These are phyloP conservation scores for Curvularia eragrostidis DNA, from an alignment of 2,329 filamentous ascomycete species.

Conservation along the genomic window DNA sequence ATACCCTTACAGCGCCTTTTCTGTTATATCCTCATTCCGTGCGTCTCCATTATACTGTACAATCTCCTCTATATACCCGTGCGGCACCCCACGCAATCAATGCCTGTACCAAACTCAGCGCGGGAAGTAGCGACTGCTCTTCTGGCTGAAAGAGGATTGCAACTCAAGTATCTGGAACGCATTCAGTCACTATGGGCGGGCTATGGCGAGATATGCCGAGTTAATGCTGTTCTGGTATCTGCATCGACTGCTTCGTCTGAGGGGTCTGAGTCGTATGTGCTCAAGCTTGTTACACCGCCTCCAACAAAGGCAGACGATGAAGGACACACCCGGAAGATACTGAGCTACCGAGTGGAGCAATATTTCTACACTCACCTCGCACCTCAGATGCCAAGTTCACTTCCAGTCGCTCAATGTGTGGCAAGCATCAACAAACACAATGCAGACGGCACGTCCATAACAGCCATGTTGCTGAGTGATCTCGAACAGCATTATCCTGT, in stretches of 20 bases:
- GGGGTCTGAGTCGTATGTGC: slow-evolving; percentile 54
- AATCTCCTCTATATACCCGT: not conserved
- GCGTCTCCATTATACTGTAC: slow-evolving; percentile 2
- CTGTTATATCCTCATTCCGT: slow-evolving; percentile 7
- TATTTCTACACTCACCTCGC: slow-evolving; percentile 68
- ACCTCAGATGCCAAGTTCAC: slow-evolving; percentile 53
- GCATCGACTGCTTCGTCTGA: slow-evolving; percentile 17
- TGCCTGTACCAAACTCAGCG: slow-evolving; percentile 40
- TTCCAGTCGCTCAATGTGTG: slow-evolving; percentile 61
- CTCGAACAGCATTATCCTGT: slow-evolving; percentile 62
- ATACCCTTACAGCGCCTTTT: slow-evolving; percentile 1
- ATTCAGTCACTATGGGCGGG: slow-evolving; percentile 58
- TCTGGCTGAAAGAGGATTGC: slow-evolving; percentile 34
- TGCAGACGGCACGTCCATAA: slow-evolving; percentile 47
- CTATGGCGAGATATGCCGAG: slow-evolving; percentile 62
- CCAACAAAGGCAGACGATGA: slow-evolving; percentile 56
- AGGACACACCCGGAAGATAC: slow-evolving; percentile 68
- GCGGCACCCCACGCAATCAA: slow-evolving; percentile 39
- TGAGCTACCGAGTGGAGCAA: slow-evolving; percentile 72
- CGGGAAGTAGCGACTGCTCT: slow-evolving; percentile 36
- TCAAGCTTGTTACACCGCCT: slow-evolving; percentile 68
- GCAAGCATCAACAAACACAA: slow-evolving; percentile 53
- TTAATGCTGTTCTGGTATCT: slow-evolving; percentile 52
- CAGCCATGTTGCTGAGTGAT: slow-evolving; percentile 66
- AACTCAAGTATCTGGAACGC: slow-evolving; percentile 31